Percentiles rank a stretch among this genome's conserved stretches.
phyloP scores from a whole-genome alignment of 352 stramenopile species.

The Salisapilia sapeloensis region DNA sequence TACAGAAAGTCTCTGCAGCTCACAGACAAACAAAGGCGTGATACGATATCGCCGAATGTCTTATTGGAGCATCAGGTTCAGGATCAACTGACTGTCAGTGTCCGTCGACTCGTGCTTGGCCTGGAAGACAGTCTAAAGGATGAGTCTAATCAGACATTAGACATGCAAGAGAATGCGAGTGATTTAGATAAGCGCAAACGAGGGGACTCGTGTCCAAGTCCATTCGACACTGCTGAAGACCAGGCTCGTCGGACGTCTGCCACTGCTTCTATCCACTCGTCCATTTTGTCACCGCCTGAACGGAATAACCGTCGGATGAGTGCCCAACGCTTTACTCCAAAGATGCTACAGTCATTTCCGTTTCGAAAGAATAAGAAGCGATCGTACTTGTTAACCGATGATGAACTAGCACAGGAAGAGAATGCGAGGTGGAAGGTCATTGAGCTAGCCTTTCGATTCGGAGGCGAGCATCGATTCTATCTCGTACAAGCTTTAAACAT shows the following conservation, averaged over 20 bases:
- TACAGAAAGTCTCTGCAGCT: no score
- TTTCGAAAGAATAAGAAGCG: slow-evolving; percentile 57
- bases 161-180: slow-evolving; percentile 2
- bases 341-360: slow-evolving; percentile 30
- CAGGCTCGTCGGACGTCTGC: background rate
- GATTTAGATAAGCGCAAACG: slow-evolving; percentile 12
- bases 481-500: slow-evolving; percentile 79
- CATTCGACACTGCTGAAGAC: slow-evolving; percentile 5
- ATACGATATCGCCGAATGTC: no score
- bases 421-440: slow-evolving; percentile 76
- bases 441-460: slow-evolving; percentile 71
- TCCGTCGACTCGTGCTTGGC: slow-evolving; percentile 59
- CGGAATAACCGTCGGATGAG: slow-evolving; percentile 28
- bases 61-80: no score
- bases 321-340: slow-evolving; percentile 30
- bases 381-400: slow-evolving; percentile 64
- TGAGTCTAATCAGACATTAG: slow-evolving; percentile 3
- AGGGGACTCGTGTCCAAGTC: slow-evolving; percentile 47
- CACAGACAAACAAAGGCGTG: no score
- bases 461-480: slow-evolving; percentile 68
- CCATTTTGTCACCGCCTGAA: slow-evolving; percentile 1
- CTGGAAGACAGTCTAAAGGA: slow-evolving; percentile 52
- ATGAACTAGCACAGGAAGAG: slow-evolving; percentile 63
- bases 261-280: background rate
- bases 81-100: slow-evolving; percentile 46